Base-by-base conservation (phyloP, 352 stramenopile genomes). In the Pythium dissimile region DNA sequence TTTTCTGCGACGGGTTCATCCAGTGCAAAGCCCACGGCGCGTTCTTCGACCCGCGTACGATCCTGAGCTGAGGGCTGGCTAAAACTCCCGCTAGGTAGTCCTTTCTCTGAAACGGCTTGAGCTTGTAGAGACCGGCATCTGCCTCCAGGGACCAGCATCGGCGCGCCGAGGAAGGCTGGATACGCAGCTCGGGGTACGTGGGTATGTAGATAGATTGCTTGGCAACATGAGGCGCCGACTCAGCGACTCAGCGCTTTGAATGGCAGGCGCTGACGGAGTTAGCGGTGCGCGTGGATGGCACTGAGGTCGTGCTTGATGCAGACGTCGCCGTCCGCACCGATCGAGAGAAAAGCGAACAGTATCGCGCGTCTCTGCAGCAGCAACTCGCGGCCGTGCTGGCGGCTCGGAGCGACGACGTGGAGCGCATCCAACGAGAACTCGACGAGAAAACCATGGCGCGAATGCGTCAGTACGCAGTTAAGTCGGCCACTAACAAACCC, bases 11-110 rank as follows among this genome's bases (percentile, higher is more conserved):
- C 66, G 80, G 80, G 12, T 89, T 91, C 50, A 65, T 93, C 39
- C 77, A 88, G 54, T 93, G 83, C 73, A 93, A 93, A 54, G 79
- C 69, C 2, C 83, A 93, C 59, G 83, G 77, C 34, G 80, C 83
- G 13, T 88, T 89, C 66, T 93, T 93, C 54, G 83, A 93, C 54
- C 79, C 83, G 21, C 48, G 73, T 80, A 15, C 16, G 51, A 21
- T 24, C 21, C 6, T 32, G 9, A n/a, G 27, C 23, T 12, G 31
- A 15, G 5, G 34, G 34, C n/a, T n/a, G n/a, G n/a, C n/a, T n/a
- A n/a, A 41, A 41, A 41, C 34, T 37, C 1, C n/a, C n/a, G n/a
- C n/a, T 49, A 13, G 15, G 6, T 18, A 30, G n/a, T 45, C 9
- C 24, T 37, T 26, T 21, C 1, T 39, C 27, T n/a, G n/a, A n/a